Evolutionary conservation across 23 red algal species (phyloP), one percentile per base, ranked within the genome.

Genomic region (Gracilaria domingensis): DNA sequence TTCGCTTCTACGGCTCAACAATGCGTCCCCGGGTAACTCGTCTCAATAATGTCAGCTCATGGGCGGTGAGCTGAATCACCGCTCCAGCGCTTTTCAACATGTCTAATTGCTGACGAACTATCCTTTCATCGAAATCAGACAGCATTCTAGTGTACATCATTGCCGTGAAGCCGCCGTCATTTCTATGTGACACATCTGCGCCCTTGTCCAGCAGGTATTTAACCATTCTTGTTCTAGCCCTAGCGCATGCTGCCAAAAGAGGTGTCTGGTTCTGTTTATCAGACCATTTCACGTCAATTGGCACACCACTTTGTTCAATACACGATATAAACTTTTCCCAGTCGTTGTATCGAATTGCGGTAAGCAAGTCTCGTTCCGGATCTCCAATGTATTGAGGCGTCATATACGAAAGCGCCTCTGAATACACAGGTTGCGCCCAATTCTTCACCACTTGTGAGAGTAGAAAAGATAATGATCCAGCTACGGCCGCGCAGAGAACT

Each of bases 211-310:
- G 53, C 8, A 96, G 65, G 35, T 90, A 89, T 8, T 60, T 20
- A 39, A 96, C 66, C 80, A 96, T 96, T 57, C 44, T 64, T 40
- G 75, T 88, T 40, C 94, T 75, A 30, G 42, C 75, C 26, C 94
- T 59, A 29, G 61, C 94, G 36, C 82, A 86, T 4, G 94, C 94
- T 21, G 94, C 94, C 44, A 96, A 76, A 24, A 96, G 51, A 32
- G 94, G 94, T 9, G 80, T 76, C 87, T 96, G 94, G 48, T 96
- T 83, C 64, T 96, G 94, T 80, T 96, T 96, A 44, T 91, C 64
- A 29, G 38, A 25, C 94, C 94, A 96, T 87, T 84, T 66, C 26
- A 71, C 44, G 42, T 96, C 90, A 21, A 96, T 75, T 33, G 82
- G 35, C 0, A 96, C 88, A 20, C 72, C 87, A 1, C 32, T 24